Evolutionary conservation across 2,329 filamentous ascomycete genomes (phyloP), one percentile per base, ranked within the genome.

Genomic region (Sclerotinia glacialis): DNA sequence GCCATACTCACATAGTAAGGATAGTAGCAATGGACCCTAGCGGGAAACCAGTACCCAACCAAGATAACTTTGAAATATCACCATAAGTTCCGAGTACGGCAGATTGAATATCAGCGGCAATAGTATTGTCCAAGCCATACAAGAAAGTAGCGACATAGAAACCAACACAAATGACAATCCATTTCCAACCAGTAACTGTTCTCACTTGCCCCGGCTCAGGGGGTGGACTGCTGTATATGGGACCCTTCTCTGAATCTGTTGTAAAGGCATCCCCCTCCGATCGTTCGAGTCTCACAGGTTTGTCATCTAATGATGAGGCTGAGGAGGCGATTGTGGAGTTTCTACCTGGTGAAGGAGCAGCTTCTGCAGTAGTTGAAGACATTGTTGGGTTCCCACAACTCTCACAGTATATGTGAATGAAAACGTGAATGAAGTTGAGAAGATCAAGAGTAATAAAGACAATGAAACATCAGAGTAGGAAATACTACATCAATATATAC

Each of bases 91-190:
- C 72, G 28, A 79, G 69, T n/a, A 82, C 77, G 11, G 63, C 63
- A 71, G 76, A 77, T 66, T 83, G 80, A 23, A 83, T 76, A 69
- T 81, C 78, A 23, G 81, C 81, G 3, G 79, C 77, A 50, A 85
- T 54, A 21, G 66, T 67, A 7, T 65, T 67, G n/a, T 67, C 66
- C 42, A 67, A 40, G 12, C 56, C 59, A 55, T 64, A 67, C 34
- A 65, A 42, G 63, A 65, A 65, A 6, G 46, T 47, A 26, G 63
- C 46, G 31, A 59, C 44, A 42, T 65, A 60, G 23, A 65, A 60
- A 0, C 63, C 63, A 21, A 60, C 16, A 50, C 63, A 65, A 1
- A 75, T 65, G 1, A 72, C 21, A 14, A 58, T 62, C 76, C 76
- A 77, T 69, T 69, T 74, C 67, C 72, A 67, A 8, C 75, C 73